Evolutionary conservation across 441 rosid species (phyloP), one percentile per base, ranked within the genome.

Genomic region (Populus tomentosa): DNA sequence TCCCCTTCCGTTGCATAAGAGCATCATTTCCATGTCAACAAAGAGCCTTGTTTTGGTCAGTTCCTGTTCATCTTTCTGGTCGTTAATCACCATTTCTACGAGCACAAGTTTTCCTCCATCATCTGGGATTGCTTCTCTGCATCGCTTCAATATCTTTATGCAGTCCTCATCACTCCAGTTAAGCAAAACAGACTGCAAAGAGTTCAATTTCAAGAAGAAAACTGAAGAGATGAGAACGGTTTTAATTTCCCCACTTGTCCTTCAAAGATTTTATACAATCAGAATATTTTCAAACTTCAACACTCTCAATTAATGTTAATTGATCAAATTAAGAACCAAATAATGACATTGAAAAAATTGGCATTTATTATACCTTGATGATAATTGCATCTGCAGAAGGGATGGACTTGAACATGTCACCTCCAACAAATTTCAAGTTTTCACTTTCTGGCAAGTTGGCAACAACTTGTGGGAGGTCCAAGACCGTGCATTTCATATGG

Each of bases 361-460:
- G 21, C 7, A 67, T 61, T 5, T 50, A 50, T 21, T 3, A 36
- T 79, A 84, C 89, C 85, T 88, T 88, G 2, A 88, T 61, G 38
- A 87, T 20, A 32, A 85, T 36, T 21, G 82, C 86, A 36, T 85
- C 82, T 3, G 88, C 84, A 2, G 84, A 64, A 65, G 89, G 90
- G 70, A 87, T 6, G 13, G 63, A 84, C 59, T 77, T 78, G 50
- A 89, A 87, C 90, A 89, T 85, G 80, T 87, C 89, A 11, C 88
- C 89, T 3, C 78, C 86, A 10, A 77, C 78, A 38, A 75, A 81
- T 33, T 84, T 87, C 75, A 85, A 32, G 72, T 82, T 88, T 24
- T 67, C 67, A 1, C 61, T 69, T 4, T 63, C 85, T 18, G 77
- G 35, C 75, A 84, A 56, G 30, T 78, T 30, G 32, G 32, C 32